These are phyloP conservation scores for Apiospora hydei DNA, from an alignment of 2,329 filamentous ascomycete genomes.

Conservation along the genomic window DNA sequence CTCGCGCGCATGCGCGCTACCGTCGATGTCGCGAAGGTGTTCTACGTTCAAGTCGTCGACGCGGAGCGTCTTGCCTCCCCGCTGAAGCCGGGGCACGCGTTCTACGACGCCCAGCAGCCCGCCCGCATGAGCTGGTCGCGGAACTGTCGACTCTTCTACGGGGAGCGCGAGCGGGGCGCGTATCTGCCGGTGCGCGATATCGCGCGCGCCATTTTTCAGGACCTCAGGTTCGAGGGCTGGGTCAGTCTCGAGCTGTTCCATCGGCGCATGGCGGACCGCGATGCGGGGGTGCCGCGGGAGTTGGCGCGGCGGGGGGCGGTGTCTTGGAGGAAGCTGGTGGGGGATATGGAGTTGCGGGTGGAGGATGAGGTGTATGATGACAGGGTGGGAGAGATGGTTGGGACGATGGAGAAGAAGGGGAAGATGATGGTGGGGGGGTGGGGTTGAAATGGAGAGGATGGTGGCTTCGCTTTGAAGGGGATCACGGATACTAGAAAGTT, in stretches of 20 bases:
- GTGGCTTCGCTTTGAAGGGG: neutral
- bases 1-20: slow-evolving; percentile 59
- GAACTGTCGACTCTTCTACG: slow-evolving; percentile 75
- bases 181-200: slow-evolving; percentile 73
- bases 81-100: slow-evolving; percentile 63
- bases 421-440: neutral
- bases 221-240: slow-evolving; percentile 72
- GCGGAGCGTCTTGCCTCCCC: slow-evolving; percentile 69
- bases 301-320: slow-evolving; percentile 40
- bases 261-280: slow-evolving; percentile 60
- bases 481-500: no score
- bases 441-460: neutral
- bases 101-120: slow-evolving; percentile 64
- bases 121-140: slow-evolving; percentile 80
- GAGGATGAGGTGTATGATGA: neutral
- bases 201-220: slow-evolving; percentile 66
- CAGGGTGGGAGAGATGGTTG: neutral
- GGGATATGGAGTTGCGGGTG: slow-evolving; percentile 37
- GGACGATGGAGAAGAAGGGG: neutral
- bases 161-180: slow-evolving; percentile 67
- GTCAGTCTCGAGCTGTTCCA: slow-evolving; percentile 77
- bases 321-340: slow-evolving; percentile 41
- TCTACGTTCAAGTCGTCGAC: slow-evolving; percentile 81
- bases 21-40: slow-evolving; percentile 70
- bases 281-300: slow-evolving; percentile 59